Percentiles rank a stretch among this genome's conserved stretches.
Conservation (phyloP, 225 moss, liverwort and hornwort species). For the Pseudoscleropodium purum region DNA sequence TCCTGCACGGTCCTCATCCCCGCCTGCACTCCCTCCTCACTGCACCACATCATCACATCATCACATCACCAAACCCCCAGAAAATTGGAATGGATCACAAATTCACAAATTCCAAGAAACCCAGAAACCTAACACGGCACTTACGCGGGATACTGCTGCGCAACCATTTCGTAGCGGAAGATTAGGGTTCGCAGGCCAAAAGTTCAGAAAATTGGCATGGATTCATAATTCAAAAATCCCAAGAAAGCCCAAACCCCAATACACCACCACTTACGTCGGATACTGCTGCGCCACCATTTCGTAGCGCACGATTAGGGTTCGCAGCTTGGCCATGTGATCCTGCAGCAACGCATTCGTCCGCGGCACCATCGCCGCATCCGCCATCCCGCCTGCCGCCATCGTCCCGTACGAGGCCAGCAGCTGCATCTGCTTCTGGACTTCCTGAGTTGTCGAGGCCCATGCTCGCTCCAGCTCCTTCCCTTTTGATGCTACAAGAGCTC, state of each 20-base stretch:
- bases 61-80: neutral
- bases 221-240: neutral
- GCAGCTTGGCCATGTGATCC: slow-evolving; percentile 60
- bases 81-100: neutral
- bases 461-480: slow-evolving; percentile 31
- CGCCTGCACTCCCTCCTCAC: slow-evolving; percentile 73
- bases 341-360: slow-evolving; percentile 75
- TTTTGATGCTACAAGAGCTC: slow-evolving; percentile 8
- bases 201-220: neutral
- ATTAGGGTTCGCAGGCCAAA: slow-evolving; percentile 36
- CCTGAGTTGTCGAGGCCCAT: slow-evolving; percentile 41
- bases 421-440: slow-evolving; percentile 72
- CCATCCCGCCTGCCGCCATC: slow-evolving; percentile 17
- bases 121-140: neutral
- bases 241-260: neutral
- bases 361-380: slow-evolving; percentile 69
- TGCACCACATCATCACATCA: slow-evolving; percentile 22
- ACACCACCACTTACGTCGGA: slow-evolving; percentile 36
- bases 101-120: neutral
- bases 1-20: slow-evolving; percentile 57
- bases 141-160: slow-evolving; percentile 53
- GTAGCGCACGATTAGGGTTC: slow-evolving; percentile 55
- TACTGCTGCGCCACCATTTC: slow-evolving; percentile 75
- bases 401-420: slow-evolving; percentile 54
- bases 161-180: slow-evolving; percentile 48